Evolutionary conservation across 2,329 filamentous ascomycete genomes (phyloP), one percentile per base, ranked within the genome.

Genomic region (Microdochium nivale): DNA sequence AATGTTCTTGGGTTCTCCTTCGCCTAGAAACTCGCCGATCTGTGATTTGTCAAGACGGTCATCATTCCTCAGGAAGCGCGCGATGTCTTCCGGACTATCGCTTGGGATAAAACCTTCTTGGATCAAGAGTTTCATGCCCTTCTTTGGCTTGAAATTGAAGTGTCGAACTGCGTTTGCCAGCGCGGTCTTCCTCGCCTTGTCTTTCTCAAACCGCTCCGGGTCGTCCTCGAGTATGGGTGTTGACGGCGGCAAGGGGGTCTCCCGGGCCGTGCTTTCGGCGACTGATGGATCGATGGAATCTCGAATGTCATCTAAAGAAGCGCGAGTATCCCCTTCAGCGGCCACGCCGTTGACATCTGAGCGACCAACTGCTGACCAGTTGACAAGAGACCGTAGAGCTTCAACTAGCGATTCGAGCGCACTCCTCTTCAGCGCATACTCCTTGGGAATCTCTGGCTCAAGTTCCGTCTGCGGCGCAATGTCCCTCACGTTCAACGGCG

Each of bases 121-220:
- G 13, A 97, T 65, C 19, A 99, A 71, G 16, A 87, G 71, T 65
- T 96, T 96, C 63, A 99, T 81, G 5, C 94, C 95, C 53, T 87
- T 83, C 69, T 99, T 99, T 0, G 95, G 90, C 67, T 99, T 99
- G 75, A 92, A 96, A 67, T 99, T 99, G 77, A 99, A 99, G 55
- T 90, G 87, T 49, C 86, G 83, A 51, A 96, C 87, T 2, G 88
- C 92, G 60, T 95, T 94, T 50, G 85, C 88, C 54, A 97, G 72
- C 0, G 94, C 94, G 7, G 90, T 97, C 71, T 99, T 99, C 55
- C 87, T 81, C 54, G 91, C 88, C 70, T 97, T 97, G 52, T 91
- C 90, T 67, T 87, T 95, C 63, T 97, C 94, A n/a, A 99, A 75
- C 61, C 96, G 87, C 55, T 84, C 90, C 0, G 92, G 92, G 62